A percentile compares a stretch with the other conserved stretches of the same genome.
Conservation (phyloP, 768 basidiomycete genomes). For the Boletus patriciae region DNA sequence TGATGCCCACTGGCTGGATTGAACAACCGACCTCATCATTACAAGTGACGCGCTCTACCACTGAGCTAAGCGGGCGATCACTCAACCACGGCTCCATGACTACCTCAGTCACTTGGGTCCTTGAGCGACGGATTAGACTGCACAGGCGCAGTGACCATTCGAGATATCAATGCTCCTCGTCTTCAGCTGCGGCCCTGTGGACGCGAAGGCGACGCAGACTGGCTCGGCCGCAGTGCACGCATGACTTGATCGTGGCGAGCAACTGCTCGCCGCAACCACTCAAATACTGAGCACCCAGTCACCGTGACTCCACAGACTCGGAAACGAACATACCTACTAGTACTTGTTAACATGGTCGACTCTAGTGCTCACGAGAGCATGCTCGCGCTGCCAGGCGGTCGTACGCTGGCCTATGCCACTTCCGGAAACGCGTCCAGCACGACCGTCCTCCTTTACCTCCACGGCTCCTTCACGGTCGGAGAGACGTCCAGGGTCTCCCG, state of each 20-base stretch:
- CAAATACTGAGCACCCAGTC: not conserved
- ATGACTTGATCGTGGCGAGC: too few species aligned
- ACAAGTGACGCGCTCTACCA: conserved; percentile 48
- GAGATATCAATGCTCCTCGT: too few species aligned
- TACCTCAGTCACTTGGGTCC: not conserved
- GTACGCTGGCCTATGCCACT: conserved; percentile 55
- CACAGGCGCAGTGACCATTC: too few species aligned
- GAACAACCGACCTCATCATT: conserved; percentile 49
- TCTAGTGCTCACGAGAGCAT: conserved; percentile 9
- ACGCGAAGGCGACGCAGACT: too few species aligned
- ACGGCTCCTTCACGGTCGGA: conserved; percentile 56
- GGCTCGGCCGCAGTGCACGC: too few species aligned
- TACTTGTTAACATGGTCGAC: too few species aligned
- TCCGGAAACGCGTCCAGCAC: conserved; percentile 50
- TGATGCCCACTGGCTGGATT: conserved; percentile 44
- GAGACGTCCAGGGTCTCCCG: conserved; percentile 37
- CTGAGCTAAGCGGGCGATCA: conserved; percentile 42
- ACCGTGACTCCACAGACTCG: too few species aligned
- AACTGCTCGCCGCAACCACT: not conserved
- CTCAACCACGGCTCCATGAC: accelerated
- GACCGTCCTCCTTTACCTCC: conserved; percentile 52
- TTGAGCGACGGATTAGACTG: too few species aligned
- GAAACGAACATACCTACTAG: not conserved
- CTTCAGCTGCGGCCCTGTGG: not conserved
- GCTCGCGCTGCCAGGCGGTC: conserved; percentile 37